Evolutionary conservation across 2,329 filamentous ascomycete species (phyloP), one percentile per base, ranked within the genome.

Genomic region (Aspergillus luchuensis): DNA sequence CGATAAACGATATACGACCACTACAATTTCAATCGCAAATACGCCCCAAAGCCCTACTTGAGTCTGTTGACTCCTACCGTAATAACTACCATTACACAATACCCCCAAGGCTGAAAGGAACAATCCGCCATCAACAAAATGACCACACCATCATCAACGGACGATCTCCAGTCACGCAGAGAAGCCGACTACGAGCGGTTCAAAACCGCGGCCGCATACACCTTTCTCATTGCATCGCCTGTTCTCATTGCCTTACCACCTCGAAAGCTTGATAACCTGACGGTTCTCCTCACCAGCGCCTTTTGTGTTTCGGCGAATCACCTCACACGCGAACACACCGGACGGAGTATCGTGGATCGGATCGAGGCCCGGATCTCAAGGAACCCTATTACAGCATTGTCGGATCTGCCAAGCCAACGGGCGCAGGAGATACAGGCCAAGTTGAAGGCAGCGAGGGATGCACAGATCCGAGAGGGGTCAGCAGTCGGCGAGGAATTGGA

Each of bases 251-350:
- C 72, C 60, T 67, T 74, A 36, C 72, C 77, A 60, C 78, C 78
- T 59, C 66, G 78, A 68, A 72, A 72, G 68, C 69, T 77, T 43
- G 73, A 77, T 66, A 68, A 71, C 45, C 65, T 76, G 15, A 74
- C 74, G 30, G 72, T 75, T 57, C 75, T 78, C 28, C 73, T 76
- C 0, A 71, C 72, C 25, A 73, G 67, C 52, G 76, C 78, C 49
- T 78, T 75, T 67, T 71, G 69, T 58, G 69, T 76, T 59, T 79
- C 78, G 47, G 71, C 73, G 39, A 78, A 73, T 63, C 74, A 75
- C 56, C 63, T 77, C 51, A 76, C 73, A 48, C 72, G 71, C 66
- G 74, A 80, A 47, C 68, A 64, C 30, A 75, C 73, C n/a, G 74
- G 74, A 0, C 66, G 70, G 15, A 74, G 74, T 19, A 70, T 77